Conservation (phyloP, 306 rosid species). For the Prunus salicina region DNA sequence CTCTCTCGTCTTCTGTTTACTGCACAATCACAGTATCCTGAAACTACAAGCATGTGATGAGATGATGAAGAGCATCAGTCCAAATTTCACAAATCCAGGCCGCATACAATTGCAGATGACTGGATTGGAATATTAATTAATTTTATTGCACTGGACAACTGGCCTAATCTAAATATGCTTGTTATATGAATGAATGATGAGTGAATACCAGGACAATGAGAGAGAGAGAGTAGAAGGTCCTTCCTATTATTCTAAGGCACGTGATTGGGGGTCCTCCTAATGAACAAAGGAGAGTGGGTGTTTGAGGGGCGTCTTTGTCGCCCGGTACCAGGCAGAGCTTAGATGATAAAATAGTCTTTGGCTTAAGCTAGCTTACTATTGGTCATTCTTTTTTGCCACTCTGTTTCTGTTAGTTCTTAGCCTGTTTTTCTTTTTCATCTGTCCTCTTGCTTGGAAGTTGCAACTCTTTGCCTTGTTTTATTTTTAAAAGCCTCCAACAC, state of each 20-base stretch:
- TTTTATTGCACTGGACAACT: not conserved
- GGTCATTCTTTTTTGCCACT: not conserved
- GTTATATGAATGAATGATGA: not conserved
- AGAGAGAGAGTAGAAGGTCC: too few relatives aligned
- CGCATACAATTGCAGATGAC: conserved; percentile 1
- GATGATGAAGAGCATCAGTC: not conserved
- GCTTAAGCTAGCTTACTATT: not conserved
- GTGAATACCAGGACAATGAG: not conserved
- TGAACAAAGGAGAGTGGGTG: not conserved
- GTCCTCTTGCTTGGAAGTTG: conserved; percentile 1
- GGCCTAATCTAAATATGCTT: too few relatives aligned
- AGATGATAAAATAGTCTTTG: not conserved
- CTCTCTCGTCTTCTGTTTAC: conserved; percentile 10
- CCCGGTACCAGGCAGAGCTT: not conserved
- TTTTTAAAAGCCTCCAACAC: conserved; percentile 45
- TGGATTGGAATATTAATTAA: not conserved
- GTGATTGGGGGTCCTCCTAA: conserved; percentile 45
- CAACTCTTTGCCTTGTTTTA: conserved; percentile 6
- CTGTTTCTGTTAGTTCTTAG: conserved; percentile 17
- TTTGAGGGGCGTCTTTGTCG: conserved; percentile 13
- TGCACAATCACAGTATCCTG: conserved; percentile 6
- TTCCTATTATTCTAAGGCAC: conserved; percentile 15
- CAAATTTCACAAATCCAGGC: not conserved
- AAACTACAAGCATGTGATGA: conserved; percentile 34
- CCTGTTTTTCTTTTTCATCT: not conserved